phyloP scores from a whole-genome alignment of 2,329 filamentous ascomycete genomes.

The Aureobasidium sp. region DNA sequence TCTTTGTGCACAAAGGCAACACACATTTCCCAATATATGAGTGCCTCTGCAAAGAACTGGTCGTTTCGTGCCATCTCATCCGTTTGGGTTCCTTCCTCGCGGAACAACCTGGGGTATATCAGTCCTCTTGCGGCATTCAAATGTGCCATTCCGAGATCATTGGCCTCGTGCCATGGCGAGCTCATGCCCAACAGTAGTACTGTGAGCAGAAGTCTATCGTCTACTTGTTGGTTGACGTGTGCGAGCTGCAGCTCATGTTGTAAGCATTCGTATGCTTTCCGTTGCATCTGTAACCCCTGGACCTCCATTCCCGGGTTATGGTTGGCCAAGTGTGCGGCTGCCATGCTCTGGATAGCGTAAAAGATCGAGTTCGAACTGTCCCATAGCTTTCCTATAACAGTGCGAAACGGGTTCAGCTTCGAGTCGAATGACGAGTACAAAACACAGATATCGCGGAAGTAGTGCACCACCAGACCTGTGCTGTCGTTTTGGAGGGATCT shows the following conservation, averaged over 20 bases:
- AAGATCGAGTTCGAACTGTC: slow-evolving; percentile 52
- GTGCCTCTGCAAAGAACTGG: slow-evolving; percentile 51
- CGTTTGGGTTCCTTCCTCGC: slow-evolving; percentile 26
- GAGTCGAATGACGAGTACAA: slow-evolving; percentile 61
- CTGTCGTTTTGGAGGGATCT: slow-evolving; percentile 41
- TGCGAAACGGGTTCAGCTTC: slow-evolving; percentile 54
- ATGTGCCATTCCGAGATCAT: slow-evolving; percentile 48
- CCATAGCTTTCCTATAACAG: slow-evolving; percentile 52
- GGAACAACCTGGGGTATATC: slow-evolving; percentile 39
- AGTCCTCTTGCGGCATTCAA: slow-evolving; percentile 42
- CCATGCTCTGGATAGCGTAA: slow-evolving; percentile 57
- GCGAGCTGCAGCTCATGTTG: slow-evolving; percentile 35
- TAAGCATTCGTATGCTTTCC: slow-evolving; percentile 39
- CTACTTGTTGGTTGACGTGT: slow-evolving; percentile 19
- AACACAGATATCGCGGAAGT: slow-evolving; percentile 56
- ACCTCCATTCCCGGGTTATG: slow-evolving; percentile 21
- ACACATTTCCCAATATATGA: slow-evolving; percentile 55
- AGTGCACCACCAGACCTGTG: slow-evolving; percentile 55
- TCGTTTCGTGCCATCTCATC: slow-evolving; percentile 28
- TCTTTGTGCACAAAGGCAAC: slow-evolving; percentile 46
- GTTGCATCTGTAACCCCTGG: slow-evolving; percentile 21
- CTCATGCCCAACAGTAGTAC: slow-evolving; percentile 54
- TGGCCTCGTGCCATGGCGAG: slow-evolving; percentile 54
- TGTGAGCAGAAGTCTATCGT: slow-evolving; percentile 39
- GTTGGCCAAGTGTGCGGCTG: slow-evolving; percentile 23